Evolutionary conservation across 1,284 basidiomycete genomes (phyloP).

Genomic region (Tranzscheliella williamsii): DNA sequence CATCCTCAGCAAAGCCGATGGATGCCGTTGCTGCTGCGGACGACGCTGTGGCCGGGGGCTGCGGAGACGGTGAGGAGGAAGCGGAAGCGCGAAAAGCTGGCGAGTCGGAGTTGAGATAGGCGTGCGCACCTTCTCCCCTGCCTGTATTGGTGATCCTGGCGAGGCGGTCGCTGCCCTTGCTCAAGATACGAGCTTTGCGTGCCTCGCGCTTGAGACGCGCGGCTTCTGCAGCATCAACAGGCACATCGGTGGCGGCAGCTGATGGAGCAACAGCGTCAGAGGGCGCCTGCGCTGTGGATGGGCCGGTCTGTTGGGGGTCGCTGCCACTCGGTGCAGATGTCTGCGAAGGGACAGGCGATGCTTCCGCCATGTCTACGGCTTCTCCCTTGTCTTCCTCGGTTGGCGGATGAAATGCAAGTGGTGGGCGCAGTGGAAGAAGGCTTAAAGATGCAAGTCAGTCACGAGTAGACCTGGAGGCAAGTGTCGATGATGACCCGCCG

Average conservation of each 20-base stretch:
- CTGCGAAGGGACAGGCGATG: too few species aligned
- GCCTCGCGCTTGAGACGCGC: conserved; percentile 56
- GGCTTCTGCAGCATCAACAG: conserved; percentile 42
- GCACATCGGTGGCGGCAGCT: neutral
- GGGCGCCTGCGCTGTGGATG: too few species aligned
- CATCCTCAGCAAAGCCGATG: conserved; percentile 11
- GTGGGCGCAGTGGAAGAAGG: too few species aligned
- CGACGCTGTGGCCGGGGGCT: neutral
- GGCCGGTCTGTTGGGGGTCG: too few species aligned
- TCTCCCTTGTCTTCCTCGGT: too few species aligned
- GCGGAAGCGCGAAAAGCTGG: neutral
- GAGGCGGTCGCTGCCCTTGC: conserved; percentile 53
- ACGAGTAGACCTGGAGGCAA: too few species aligned
- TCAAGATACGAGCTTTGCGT: conserved; percentile 56
- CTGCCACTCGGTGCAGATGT: too few species aligned
- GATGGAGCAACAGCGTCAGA: too few species aligned
- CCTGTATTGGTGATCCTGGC: conserved; percentile 58
- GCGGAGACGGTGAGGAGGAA: neutral
- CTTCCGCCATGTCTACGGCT: too few species aligned
- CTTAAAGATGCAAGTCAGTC: too few species aligned
- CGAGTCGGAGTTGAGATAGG: conserved; percentile 41
- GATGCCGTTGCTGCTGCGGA: neutral
- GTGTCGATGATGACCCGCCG: too few species aligned
- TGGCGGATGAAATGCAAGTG: too few species aligned
- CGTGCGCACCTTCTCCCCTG: conserved; percentile 49